A percentile compares a stretch with the other conserved stretches of the same genome.
These are phyloP conservation scores for Fusarium luffae DNA, from an alignment of 2,329 filamentous ascomycete species.

Conservation along the genomic window DNA sequence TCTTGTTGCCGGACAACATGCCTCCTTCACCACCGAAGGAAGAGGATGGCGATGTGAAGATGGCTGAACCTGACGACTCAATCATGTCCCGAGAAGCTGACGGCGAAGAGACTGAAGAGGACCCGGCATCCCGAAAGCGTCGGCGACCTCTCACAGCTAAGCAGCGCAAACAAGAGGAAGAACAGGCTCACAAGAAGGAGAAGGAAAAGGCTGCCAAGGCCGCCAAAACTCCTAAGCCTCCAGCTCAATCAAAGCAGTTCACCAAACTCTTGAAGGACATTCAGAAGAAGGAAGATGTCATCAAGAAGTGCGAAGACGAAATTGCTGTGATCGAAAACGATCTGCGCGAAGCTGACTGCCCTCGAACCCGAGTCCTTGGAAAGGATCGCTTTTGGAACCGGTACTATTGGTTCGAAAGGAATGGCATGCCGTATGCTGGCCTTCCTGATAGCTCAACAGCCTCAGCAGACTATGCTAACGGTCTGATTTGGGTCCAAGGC, in stretches of 20 bases:
- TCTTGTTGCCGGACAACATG: conserved; percentile 77
- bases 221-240: conserved; percentile 68
- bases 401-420: conserved; percentile 99
- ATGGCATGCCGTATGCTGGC: conserved; percentile 95
- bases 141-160: conserved; percentile 71
- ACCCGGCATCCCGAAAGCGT: conserved; percentile 63
- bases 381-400: conserved; percentile 98
- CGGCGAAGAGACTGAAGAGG: conserved; percentile 78
- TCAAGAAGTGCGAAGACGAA: conserved; percentile 85
- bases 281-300: conserved; percentile 82
- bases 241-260: conserved; percentile 88
- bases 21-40: conserved; percentile 71
- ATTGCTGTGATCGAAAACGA: conserved; percentile 91
- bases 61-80: conserved; percentile 73
- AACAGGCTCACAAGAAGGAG: conserved; percentile 70
- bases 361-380: conserved; percentile 87
- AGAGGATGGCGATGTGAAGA: conserved; percentile 68
- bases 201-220: conserved; percentile 75
- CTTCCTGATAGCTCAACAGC: conserved; percentile 90
- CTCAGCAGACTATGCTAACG: conserved; percentile 89
- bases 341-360: conserved; percentile 91
- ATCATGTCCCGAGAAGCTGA: conserved; percentile 66
- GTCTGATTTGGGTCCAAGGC: conserved; percentile 95
- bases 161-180: conserved; percentile 80
- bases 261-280: conserved; percentile 89